Percentiles rank a stretch among this genome's conserved stretches.
These are phyloP conservation scores for Ambrosia hybrid DNA, from an alignment of 140 eudicot species.

Conservation along the genomic window DNA sequence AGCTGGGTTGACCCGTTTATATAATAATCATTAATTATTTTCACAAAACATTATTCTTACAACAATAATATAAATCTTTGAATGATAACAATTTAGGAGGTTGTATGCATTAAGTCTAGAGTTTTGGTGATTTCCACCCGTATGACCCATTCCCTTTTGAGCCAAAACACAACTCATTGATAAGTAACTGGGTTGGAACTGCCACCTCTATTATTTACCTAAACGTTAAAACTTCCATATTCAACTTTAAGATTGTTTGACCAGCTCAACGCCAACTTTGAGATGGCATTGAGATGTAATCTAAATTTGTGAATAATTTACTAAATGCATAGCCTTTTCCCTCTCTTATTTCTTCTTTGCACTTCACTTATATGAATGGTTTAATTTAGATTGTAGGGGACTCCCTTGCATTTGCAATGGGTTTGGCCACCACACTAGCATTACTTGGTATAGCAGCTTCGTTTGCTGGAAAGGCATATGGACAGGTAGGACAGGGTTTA, in stretches of 20 bases:
- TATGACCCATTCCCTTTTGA: background rate
- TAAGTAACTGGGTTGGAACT: background rate
- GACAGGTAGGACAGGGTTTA: constrained; percentile 93
- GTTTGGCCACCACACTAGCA: constrained; percentile 95
- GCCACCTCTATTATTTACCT: constrained; percentile 4
- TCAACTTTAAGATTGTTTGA: constrained; percentile 6
- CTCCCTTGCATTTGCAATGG: constrained; percentile 92
- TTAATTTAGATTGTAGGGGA: constrained; percentile 66
- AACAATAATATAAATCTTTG: background rate
- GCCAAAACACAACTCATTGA: background rate
- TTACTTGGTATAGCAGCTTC: constrained; percentile 94
- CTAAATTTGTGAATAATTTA: constrained; percentile 8
- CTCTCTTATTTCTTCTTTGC: background rate
- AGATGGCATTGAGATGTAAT: constrained; percentile 7
- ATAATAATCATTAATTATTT: background rate
- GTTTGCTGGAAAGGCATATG: constrained; percentile 99
- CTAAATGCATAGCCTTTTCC: constrained; percentile 13
- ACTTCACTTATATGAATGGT: constrained; percentile 10
- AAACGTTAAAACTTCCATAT: background rate
- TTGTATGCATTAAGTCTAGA: background rate
- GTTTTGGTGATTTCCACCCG: background rate
- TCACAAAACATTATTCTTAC: background rate
- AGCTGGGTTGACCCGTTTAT: background rate
- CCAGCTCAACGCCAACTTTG: background rate
- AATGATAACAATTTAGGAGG: background rate